These are phyloP conservation scores for Candida krabiensis DNA, from an alignment of 805 yeast genomes.

Conservation along the genomic window DNA sequence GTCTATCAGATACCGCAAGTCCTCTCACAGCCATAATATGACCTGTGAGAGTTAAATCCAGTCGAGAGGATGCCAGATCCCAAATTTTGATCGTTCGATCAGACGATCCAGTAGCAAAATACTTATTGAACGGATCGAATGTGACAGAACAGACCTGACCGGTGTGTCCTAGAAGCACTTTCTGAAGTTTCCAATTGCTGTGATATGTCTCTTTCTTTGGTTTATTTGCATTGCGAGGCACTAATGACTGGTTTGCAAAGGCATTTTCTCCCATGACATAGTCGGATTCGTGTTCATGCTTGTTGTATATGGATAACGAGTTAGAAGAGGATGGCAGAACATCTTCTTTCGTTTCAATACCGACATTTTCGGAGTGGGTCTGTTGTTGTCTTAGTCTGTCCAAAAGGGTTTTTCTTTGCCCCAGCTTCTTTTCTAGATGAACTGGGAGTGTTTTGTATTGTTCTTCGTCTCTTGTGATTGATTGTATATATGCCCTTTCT, in stretches of 20 bases:
- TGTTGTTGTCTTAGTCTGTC: slow-evolving; percentile 19
- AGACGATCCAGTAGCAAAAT: slow-evolving; percentile 90
- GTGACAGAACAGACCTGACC: slow-evolving; percentile 90
- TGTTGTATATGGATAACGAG: slow-evolving; percentile 16
- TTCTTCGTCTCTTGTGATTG: slow-evolving; percentile 10
- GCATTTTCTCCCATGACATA: slow-evolving; percentile 16
- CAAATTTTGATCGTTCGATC: slow-evolving; percentile 90
- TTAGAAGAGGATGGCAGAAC: too few relatives aligned
- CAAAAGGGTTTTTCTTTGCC: slow-evolving; percentile 14
- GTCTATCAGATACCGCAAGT: slow-evolving; percentile 65
- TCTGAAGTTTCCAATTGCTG: slow-evolving; percentile 68
- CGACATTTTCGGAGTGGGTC: neutral
- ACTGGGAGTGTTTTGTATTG: slow-evolving; percentile 13
- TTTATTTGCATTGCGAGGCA: slow-evolving; percentile 18
- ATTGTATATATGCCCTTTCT: slow-evolving; percentile 10
- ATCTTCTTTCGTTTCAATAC: neutral
- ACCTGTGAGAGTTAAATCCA: slow-evolving; percentile 80
- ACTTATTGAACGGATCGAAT: slow-evolving; percentile 83
- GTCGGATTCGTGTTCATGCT: neutral
- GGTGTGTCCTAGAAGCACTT: slow-evolving; percentile 82
- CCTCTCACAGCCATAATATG: slow-evolving; percentile 89
- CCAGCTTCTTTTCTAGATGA: slow-evolving; percentile 12
- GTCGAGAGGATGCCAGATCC: slow-evolving; percentile 73
- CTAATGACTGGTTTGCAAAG: slow-evolving; percentile 25
- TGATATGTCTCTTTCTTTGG: slow-evolving; percentile 40